Percentiles rank a stretch among this genome's conserved stretches.
Conservation (phyloP, 225 moss, liverwort and hornwort genomes). For the Lunularia cruciata region DNA sequence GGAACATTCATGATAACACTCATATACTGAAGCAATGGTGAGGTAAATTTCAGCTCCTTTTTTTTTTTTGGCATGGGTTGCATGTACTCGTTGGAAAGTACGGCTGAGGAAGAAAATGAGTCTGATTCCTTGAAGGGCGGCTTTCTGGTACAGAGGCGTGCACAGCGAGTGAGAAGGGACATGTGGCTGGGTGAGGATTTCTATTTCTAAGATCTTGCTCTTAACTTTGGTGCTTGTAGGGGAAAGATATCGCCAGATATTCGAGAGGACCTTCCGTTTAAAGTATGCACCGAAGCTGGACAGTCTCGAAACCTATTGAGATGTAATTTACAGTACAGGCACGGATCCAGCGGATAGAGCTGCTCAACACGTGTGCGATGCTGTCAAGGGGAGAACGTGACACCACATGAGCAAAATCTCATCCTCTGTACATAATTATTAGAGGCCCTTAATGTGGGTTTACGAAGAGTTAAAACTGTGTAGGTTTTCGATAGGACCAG, state of each 20-base stretch:
- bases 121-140: background rate
- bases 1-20: background rate
- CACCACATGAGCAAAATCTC: slow-evolving; percentile 1
- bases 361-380: slow-evolving; percentile 3
- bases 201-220: slow-evolving; percentile 21
- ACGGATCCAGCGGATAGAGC: slow-evolving; percentile 10
- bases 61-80: background rate
- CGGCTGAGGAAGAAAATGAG: background rate
- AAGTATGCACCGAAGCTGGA: slow-evolving; percentile 18
- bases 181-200: background rate
- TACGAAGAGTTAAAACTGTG: background rate
- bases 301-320: slow-evolving; percentile 17
- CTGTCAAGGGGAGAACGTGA: slow-evolving; percentile 18
- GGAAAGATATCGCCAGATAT: slow-evolving; percentile 24
- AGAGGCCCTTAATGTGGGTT: background rate
- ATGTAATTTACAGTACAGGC: slow-evolving; percentile 15
- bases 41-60: background rate
- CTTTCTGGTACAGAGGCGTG: slow-evolving; percentile 11
- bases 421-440: slow-evolving; percentile 16
- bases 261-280: slow-evolving; percentile 26
- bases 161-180: slow-evolving; percentile 12
- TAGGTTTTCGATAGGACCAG: no score
- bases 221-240: slow-evolving; percentile 28
- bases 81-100: background rate
- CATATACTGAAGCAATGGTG: background rate